These are phyloP conservation scores for Phytophthora sp. DNA, from an alignment of 352 stramenopile genomes.

Conservation along the genomic window DNA sequence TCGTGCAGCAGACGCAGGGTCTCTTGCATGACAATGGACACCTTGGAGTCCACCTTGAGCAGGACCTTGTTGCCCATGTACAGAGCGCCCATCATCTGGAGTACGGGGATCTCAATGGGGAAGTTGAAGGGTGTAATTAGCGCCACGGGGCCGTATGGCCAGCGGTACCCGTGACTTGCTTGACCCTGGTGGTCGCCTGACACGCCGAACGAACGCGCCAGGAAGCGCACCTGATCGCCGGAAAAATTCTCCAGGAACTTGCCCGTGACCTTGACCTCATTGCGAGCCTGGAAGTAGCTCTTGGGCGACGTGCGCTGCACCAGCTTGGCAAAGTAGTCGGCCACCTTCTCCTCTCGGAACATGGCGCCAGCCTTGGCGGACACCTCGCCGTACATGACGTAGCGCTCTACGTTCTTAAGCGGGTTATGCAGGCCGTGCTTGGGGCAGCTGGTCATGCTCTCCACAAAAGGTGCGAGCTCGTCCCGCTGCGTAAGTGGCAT, in stretches of 20 bases:
- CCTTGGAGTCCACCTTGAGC: slow-evolving; percentile 95
- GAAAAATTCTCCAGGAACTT: slow-evolving; percentile 98
- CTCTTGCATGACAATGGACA: slow-evolving; percentile 98
- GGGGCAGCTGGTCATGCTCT: slow-evolving; percentile 91
- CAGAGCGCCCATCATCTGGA: slow-evolving; percentile 98
- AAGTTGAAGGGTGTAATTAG: slow-evolving; percentile 99
- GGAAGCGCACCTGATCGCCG: slow-evolving; percentile 96
- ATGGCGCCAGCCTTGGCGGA: slow-evolving; percentile 83
- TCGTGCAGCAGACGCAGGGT: slow-evolving; percentile 95
- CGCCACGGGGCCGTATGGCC: slow-evolving; percentile 95
- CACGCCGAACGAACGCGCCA: slow-evolving; percentile 95
- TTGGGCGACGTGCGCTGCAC: slow-evolving; percentile 98
- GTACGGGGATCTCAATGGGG: slow-evolving; percentile 97
- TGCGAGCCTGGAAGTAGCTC: slow-evolving; percentile 94
- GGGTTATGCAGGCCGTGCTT: slow-evolving; percentile 99
- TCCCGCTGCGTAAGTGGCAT: slow-evolving; percentile 92
- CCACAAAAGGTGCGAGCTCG: slow-evolving; percentile 93
- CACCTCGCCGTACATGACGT: slow-evolving; percentile 84
- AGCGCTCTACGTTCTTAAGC: slow-evolving; percentile 97
- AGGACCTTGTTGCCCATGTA: slow-evolving; percentile 99
- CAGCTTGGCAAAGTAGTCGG: slow-evolving; percentile 95
- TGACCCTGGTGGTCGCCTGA: slow-evolving; percentile 97
- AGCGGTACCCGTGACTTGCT: slow-evolving; percentile 94
- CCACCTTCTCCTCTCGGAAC: slow-evolving; percentile 89
- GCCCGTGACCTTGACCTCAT: slow-evolving; percentile 93